These are phyloP conservation scores for Phyllostachys edulis DNA, from an alignment of 176 grass and related monocot species.

Conservation along the genomic window DNA sequence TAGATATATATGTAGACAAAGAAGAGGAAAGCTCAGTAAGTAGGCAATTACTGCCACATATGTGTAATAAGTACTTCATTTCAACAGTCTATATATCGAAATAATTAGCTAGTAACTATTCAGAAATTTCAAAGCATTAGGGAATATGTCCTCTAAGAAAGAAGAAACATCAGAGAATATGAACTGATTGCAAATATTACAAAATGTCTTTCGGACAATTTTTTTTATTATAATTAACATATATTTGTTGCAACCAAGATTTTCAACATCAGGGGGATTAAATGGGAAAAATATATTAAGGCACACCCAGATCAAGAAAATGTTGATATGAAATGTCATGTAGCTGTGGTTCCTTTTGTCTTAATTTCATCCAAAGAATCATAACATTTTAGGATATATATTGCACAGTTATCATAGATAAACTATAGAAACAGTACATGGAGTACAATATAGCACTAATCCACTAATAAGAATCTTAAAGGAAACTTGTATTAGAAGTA, in stretches of 20 bases:
- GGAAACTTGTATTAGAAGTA: slow-evolving; percentile 4
- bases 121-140: not conserved
- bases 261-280: not conserved
- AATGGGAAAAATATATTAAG: not conserved
- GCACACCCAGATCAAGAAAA: not conserved
- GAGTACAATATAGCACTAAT: not conserved
- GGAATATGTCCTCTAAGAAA: not conserved
- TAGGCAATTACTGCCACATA: not conserved
- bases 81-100: not conserved
- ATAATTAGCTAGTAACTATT: not conserved
- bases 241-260: not conserved
- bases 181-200: not conserved
- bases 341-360: not conserved
- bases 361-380: not conserved
- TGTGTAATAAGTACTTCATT: not conserved
- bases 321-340: not conserved
- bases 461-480: not conserved
- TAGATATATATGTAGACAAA: not conserved
- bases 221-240: no score
- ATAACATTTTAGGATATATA: not conserved
- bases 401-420: not conserved
- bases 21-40: not conserved
- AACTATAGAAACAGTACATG: not conserved
- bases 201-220: no score
- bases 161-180: not conserved